Base-by-base conservation (phyloP, 768 basidiomycete genomes). In the Russula abietina region DNA sequence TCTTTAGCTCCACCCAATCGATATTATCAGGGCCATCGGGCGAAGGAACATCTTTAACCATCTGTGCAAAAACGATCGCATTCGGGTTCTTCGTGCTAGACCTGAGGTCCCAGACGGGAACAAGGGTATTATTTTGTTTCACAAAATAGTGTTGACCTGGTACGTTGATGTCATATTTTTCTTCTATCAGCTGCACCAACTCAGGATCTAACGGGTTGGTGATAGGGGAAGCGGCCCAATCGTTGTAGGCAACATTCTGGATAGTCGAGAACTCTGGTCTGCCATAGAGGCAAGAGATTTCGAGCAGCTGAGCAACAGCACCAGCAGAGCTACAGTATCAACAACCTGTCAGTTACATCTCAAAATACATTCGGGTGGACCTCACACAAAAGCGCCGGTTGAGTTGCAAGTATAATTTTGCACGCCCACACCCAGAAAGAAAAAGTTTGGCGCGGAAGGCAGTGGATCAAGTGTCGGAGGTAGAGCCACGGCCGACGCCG, bases 61-160 rank as follows among this genome's bases (percentile, higher is more conserved):
- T 66, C 7, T 26, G 16, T 16, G 52, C 61, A 28, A 60, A 9
- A 11, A 68, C 45, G 53, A 57, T 60, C 1, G 58, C 55, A 26
- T 61, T 39, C 24, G 28, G 6, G 28, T 66, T 60, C 50, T 45
- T 14, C 24, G 4, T 24, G 17, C 22, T 43, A 22, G 64, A 59
- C 3, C 60, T 66, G 30, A 68, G 66, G 50, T 66, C 59, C 38
- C 62, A 68, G 9, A 53, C 38, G 5, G 60, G 55, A 50, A 28
- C 32, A 22, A 57, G 33, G 19, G 11, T 9, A 39, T 61, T 57
- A n/a, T 16, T 39, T 2, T 33, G 12, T 3, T 30, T 36, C n/a
- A 66, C 33, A 28, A 66, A 68, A 46, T 57, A 49, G 51, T 68
- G 65, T 30, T 57, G 26, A 45, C 67, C 67, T n/a, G 57, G 19